A percentile compares a stretch with the other conserved stretches of the same genome.
phyloP scores from a whole-genome alignment of 106 monocot species.

The Dioscorea zingiberensis region DNA sequence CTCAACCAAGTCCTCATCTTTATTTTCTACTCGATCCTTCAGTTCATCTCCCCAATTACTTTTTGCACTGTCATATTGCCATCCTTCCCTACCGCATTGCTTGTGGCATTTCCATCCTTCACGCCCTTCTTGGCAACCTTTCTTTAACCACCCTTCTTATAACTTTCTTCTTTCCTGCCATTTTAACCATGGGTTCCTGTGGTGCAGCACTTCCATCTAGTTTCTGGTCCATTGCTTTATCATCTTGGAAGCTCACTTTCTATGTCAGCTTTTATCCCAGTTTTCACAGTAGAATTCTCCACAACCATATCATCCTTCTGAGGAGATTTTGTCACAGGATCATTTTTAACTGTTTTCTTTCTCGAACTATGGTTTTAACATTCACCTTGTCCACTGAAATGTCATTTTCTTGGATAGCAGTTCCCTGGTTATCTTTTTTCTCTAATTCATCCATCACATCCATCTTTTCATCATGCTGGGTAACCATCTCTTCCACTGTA shows the following conservation, averaged over 20 bases:
- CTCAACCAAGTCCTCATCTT: slow-evolving; percentile 3
- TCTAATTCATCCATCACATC: slow-evolving; percentile 17
- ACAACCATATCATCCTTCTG: slow-evolving; percentile 18
- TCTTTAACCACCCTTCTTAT: slow-evolving; percentile 72
- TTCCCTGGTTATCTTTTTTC: slow-evolving; percentile 15
- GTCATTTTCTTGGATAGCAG: slow-evolving; percentile 8
- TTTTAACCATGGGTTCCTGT: slow-evolving; percentile 30
- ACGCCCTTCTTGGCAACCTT: slow-evolving; percentile 34
- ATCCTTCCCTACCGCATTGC: slow-evolving; percentile 16
- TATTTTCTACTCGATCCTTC: slow-evolving; percentile 1
- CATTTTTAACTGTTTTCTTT: slow-evolving; percentile 41
- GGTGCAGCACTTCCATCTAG: slow-evolving; percentile 6
- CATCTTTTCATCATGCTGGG: slow-evolving; percentile 30
- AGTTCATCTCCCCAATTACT: slow-evolving; percentile 9
- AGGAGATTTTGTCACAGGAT: slow-evolving; percentile 25
- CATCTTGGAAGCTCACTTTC: slow-evolving; percentile 20
- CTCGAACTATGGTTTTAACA: slow-evolving; percentile 33
- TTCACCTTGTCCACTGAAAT: slow-evolving; percentile 2
- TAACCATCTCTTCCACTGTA: too few species aligned
- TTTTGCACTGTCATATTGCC: background rate
- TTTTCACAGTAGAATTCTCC: slow-evolving; percentile 4
- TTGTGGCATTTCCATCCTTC: slow-evolving; percentile 17
- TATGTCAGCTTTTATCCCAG: slow-evolving; percentile 21
- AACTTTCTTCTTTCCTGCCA: slow-evolving; percentile 71
- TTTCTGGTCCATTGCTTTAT: slow-evolving; percentile 5